Evolutionary conservation across 176 grass and related monocot species (phyloP), one percentile per base, ranked within the genome.

Genomic region (Pharus latifolius): DNA sequence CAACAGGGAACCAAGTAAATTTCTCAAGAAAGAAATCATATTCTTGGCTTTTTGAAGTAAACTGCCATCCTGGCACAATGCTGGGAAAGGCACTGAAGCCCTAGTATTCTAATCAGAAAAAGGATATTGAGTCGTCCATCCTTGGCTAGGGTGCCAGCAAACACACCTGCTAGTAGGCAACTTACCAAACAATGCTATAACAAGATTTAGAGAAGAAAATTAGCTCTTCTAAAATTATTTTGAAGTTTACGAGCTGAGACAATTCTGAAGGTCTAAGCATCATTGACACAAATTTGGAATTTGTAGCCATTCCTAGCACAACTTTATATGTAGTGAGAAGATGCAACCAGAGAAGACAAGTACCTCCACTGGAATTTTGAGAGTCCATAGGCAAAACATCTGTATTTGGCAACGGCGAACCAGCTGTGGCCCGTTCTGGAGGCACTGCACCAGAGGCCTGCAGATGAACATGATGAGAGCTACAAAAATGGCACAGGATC

Each of bases 301-400:
- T 3, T 44, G 16, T 3, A 17, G 2, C 60, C 14, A 19, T 68
- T 27, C 27, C 10, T 55, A 33, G 30, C 34, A 42, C 23, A 46
- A 35, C 50, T 79, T 30, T n/a, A 3, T 27, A 75, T 33, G 19
- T 16, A 85, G 24, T 70, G 41, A 2, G n/a, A 62, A 80, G 38
- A 70, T 4, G 7, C 62, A 3, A 29, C 18, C 61, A 50, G 56
- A 67, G 18, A 30, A 80, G 42, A 26, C 31, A 46, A 34, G 42
- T 71, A 86, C 83, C 83, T 81, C 49, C 71, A 1, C 76, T 35
- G 12, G 70, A 47, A 71, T 81, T 81, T 70, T 69, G 12, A 49
- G 30, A 2, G 1, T 25, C 57, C 33, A 62, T 55, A 49, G 22
- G 65, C 3, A 49, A 55, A 76, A 65, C 49, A 64, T 81, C 77